Base-by-base conservation (phyloP, 2,329 filamentous ascomycete species). In the Botryotinia calthae region DNA sequence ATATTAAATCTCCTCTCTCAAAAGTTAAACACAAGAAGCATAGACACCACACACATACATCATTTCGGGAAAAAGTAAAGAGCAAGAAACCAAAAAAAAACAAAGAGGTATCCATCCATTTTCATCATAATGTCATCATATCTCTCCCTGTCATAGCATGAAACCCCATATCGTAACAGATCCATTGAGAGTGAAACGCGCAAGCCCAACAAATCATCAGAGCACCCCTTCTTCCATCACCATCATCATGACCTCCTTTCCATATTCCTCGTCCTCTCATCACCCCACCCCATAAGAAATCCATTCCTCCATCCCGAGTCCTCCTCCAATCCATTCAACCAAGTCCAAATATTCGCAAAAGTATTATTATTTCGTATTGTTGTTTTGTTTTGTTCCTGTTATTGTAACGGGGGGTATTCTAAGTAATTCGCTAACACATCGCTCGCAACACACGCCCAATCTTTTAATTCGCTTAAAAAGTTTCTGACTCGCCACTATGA, bases 401-500 rank as follows among this genome's bases (percentile, higher is more conserved):
- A 63, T 44, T 63, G 61, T 40, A 63, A 63, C 61, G 25, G 37
- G 61, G 59, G 61, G 61, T 63, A 63, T 63, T 63, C 61, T 63
- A 63, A 63, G 37, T 42, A 63, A 63, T 63, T 56, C 51, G n/a
- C n/a, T 9, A 56, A 56, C 37, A 42, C 37, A 20, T 42, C 64
- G n/a, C 34, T 56, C 48, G 42, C 42, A 37, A 56, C 62, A 28
- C 62, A 25, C 42, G 28, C 28, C 31, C 28, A 48, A 65, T 25
- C 20, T 31, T 31, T 40, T n/a, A 25, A 14, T 64, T 46, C n/a
- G 48, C 72, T 82, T 84, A 88, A 78, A 87, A 88, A 65, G 85
- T 87, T 77, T 88, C 86, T 46, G 84, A 85, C 73, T 88, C 86
- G 73, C 75, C 79, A 76, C 77, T 80, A 64, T 80, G 76, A 75